A percentile compares a stretch with the other conserved stretches of the same genome.
Conservation (phyloP, 148 eudicot species). For the Arbutus unedo region DNA sequence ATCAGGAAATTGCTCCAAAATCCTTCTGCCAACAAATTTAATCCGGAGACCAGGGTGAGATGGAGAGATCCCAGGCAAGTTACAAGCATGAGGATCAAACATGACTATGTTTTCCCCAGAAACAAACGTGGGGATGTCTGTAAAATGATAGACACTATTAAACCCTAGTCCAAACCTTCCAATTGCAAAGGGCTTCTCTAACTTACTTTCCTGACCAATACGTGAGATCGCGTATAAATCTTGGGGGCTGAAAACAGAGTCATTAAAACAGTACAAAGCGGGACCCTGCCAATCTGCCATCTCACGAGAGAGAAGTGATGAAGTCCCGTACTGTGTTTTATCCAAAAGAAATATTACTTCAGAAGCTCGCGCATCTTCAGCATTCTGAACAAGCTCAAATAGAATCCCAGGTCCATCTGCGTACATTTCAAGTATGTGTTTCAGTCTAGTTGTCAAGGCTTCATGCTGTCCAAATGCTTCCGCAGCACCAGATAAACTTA, state of each 20-base stretch:
- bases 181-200: slow-evolving; percentile 95
- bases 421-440: slow-evolving; percentile 98
- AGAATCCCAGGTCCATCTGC: slow-evolving; percentile 98
- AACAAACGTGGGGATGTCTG: slow-evolving; percentile 90
- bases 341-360: slow-evolving; percentile 83
- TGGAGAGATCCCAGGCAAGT: slow-evolving; percentile 96
- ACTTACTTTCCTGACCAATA: slow-evolving; percentile 97
- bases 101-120: slow-evolving; percentile 98
- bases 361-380: slow-evolving; percentile 99
- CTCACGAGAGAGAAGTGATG: slow-evolving; percentile 96
- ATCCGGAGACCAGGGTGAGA: slow-evolving; percentile 98
- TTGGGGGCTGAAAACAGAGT: slow-evolving; percentile 87
- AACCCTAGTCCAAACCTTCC: slow-evolving; percentile 99
- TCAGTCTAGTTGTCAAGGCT: slow-evolving; percentile 93
- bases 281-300: slow-evolving; percentile 99
- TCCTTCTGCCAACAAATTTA: slow-evolving; percentile 74
- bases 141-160: slow-evolving; percentile 95
- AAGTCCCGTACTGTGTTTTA: slow-evolving; percentile 89
- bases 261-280: slow-evolving; percentile 91
- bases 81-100: slow-evolving; percentile 98
- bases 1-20: slow-evolving; percentile 98
- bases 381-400: slow-evolving; percentile 97
- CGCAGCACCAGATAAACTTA: slow-evolving; percentile 93
- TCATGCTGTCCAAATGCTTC: slow-evolving; percentile 99
- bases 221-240: slow-evolving; percentile 95